Conservation (phyloP, 2,329 filamentous ascomycete genomes). For the Nigrospora osmanthi region DNA sequence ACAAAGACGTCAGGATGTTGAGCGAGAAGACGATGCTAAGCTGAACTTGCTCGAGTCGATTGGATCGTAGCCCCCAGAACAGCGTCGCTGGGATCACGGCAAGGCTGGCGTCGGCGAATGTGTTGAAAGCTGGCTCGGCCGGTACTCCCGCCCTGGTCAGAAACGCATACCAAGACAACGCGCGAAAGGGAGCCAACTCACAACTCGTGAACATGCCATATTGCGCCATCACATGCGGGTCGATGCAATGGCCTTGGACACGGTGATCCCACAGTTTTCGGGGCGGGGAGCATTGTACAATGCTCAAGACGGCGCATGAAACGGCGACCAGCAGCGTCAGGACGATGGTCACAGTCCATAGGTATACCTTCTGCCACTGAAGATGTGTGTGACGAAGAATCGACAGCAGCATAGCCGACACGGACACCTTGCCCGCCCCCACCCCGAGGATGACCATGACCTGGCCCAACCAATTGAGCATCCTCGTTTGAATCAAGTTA, state of each 20-base stretch:
- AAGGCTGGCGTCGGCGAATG: neutral
- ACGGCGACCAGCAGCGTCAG: neutral
- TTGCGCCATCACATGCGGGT: neutral
- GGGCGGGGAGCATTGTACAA: neutral
- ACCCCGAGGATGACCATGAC: constrained; percentile 1
- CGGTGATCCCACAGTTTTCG: neutral
- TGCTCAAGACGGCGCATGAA: neutral
- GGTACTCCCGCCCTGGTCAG: neutral
- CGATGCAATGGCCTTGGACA: neutral
- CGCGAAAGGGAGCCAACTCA: neutral
- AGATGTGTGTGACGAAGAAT: neutral
- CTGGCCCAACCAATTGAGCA: neutral
- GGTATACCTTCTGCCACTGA: neutral
- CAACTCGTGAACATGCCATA: neutral
- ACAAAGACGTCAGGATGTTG: neutral
- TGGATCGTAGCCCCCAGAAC: neutral
- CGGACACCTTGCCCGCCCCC: neutral
- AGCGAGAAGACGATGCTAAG: neutral
- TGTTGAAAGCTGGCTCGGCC: neutral
- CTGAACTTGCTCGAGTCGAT: neutral
- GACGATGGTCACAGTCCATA: neutral
- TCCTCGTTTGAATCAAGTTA: neutral
- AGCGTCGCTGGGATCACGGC: neutral
- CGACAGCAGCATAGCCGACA: neutral
- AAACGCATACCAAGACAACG: neutral